phyloP scores from a whole-genome alignment of 176 grass and related monocot species.

The Phyllostachys edulis region DNA sequence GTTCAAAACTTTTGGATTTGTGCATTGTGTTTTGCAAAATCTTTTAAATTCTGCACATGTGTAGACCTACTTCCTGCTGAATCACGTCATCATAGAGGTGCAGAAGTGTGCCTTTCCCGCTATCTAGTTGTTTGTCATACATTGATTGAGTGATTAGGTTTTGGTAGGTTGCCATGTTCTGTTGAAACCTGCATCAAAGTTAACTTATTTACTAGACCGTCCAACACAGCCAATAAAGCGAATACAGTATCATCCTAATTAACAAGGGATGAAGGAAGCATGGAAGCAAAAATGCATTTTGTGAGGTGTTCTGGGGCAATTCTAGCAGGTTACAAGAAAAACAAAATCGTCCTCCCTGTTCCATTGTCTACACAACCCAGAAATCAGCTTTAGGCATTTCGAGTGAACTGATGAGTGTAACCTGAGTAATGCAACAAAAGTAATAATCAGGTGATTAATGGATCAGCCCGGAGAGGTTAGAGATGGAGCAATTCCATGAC shows the following conservation, averaged over 20 bases:
- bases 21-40: too few relatives aligned
- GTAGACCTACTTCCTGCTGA: constrained; percentile 82
- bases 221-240: too few relatives aligned
- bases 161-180: constrained; percentile 93
- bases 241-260: too few relatives aligned
- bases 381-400: constrained; percentile 99
- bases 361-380: constrained; percentile 61
- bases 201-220: neutral
- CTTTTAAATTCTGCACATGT: too few relatives aligned
- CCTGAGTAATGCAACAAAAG: constrained; percentile 38
- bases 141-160: constrained; percentile 97
- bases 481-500: too few relatives aligned
- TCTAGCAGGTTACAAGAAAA: neutral
- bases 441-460: constrained; percentile 40
- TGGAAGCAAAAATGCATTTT: constrained; percentile 14
- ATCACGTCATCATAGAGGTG: constrained; percentile 97
- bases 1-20: neutral
- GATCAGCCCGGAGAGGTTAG: too few relatives aligned
- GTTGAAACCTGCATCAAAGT: constrained; percentile 73
- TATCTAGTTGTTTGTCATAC: constrained; percentile 99
- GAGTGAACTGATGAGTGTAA: constrained; percentile 85
- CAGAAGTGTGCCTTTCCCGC: constrained; percentile 91
- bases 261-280: constrained; percentile 8
- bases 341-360: neutral
- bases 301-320: neutral